Conservation (phyloP, 192 early-diverging fungal genomes). For the Geranomyces variabilis region DNA sequence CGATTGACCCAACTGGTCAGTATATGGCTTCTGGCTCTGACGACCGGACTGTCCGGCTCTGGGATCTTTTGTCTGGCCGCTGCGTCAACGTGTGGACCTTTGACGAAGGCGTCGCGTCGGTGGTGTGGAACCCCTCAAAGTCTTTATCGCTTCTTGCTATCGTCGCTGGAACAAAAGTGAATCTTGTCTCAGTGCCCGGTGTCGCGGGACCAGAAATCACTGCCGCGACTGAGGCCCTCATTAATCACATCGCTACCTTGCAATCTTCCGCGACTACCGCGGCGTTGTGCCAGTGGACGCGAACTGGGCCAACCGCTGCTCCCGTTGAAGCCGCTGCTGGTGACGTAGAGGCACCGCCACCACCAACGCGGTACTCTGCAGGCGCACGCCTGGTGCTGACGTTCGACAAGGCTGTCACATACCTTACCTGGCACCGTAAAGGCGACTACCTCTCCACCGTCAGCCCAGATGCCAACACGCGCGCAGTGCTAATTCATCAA, state of each 20-base stretch:
- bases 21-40: conserved; percentile 84
- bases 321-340: not conserved
- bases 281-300: conserved; percentile 37
- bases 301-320: not conserved
- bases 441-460: conserved; percentile 95
- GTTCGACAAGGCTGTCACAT: conserved; percentile 59
- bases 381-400: not conserved
- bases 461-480: conserved; percentile 68
- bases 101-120: conserved; percentile 67
- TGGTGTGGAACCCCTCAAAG: conserved; percentile 90
- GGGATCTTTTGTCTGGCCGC: conserved; percentile 90
- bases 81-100: conserved; percentile 79
- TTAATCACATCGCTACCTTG: conserved; percentile 32
- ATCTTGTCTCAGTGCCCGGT: conserved; percentile 41
- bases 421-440: conserved; percentile 91
- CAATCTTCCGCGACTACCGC: conserved; percentile 6
- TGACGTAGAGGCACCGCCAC: not conserved
- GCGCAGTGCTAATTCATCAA: conserved; percentile 90
- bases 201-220: conserved; percentile 21
- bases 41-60: conserved; percentile 84
- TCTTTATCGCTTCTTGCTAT: conserved; percentile 78
- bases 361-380: conserved; percentile 6
- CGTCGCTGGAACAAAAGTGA: conserved; percentile 53
- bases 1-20: conserved; percentile 91
- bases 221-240: conserved; percentile 37